Evolutionary conservation across 805 yeast genomes (phyloP), one percentile per base, ranked within the genome.

Genomic region (Ogataea pignaliae): DNA sequence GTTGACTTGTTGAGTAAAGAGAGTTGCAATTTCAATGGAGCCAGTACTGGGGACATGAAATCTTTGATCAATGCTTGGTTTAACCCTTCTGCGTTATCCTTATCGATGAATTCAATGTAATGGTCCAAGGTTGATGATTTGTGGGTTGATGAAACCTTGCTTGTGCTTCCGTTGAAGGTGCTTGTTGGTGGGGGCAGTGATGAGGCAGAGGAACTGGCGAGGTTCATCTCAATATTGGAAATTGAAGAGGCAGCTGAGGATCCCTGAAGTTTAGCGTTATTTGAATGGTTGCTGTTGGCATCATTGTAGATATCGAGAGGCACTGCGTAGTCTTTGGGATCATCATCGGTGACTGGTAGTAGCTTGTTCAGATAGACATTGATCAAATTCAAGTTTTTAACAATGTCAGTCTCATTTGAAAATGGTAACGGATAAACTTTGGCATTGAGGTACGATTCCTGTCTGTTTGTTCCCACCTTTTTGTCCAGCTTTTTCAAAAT

Each of bases 401-500:
- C 66, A 16, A 86, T 70, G 13, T 81, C 87, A 2, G 69, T 46
- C 44, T 84, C 93, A 55, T 84, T 79, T 10, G 95, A 86, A 65
- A 90, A 89, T 2, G 87, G 82, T 40, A 86, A 69, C 3, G 90
- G 86, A 47, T 77, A 70, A 29, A 89, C 79, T 54, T 91, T 78
- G 1, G 91, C 76, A 28, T 73, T 63, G 44, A 88, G 66, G 52
- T 79, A 83, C n/a, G 71, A 61, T 21, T 69, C 66, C 54, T 81
- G 85, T 40, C 76, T 75, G 42, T 64, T 61, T 0, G 85, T 77
- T 7, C 85, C 85, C 26, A 77, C 70, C 61, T 88, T 88, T 69
- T 91, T 91, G 64, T 91, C 97, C 54, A 90, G 72, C 58, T 90
- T 90, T 68, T 90, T 90, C 58, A 91, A 70, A 51, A 91, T 91